Base-by-base conservation (phyloP, 352 stramenopile species). In the Pythium sp. region DNA sequence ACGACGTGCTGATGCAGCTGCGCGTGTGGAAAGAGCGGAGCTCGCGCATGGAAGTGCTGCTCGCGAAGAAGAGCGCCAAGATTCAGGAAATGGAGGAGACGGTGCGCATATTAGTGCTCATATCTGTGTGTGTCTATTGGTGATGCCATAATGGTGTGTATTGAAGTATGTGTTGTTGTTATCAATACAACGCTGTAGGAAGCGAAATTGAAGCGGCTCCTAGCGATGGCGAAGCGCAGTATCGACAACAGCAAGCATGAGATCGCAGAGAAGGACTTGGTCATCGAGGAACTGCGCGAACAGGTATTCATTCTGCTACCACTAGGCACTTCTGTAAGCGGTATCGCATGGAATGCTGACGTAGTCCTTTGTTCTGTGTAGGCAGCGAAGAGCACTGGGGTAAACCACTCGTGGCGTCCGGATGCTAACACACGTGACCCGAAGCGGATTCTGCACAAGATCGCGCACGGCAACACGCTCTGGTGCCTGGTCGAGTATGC, bases 241-340 rank as follows among this genome's bases (percentile, higher is more conserved):
- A 93, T 96, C 64, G 88, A 96, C 65, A 96, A 94, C 71, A 96
- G 87, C 69, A 93, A 94, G 62, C 82, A 91, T 64, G 86, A 94
- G 36, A 64, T 94, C 32, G 61, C 72, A 1, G 84, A 92, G 41
- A 93, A 93, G 53, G 85, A 92, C 32, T 68, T 71, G 3, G 68
- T 64, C 30, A 84, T 92, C 15, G 68, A 84, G 32, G 72, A 76
- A 14, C 72, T 91, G 12, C 79, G 76, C 2, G 70, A 76, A 56
- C 76, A 92, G 55, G 55, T 61, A 59, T 20, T 18, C 28, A 43
- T 14, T 43, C 15, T 60, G 8, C 41, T n/a, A 11, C 5, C 15
- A 2, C 20, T n/a, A 49, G 6, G 41, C 14, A 15, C 41, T 49
- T 49, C 15, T 20, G 14, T 20, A 49, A 49, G 15, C 15, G 18